Percentiles rank a stretch among this genome's conserved stretches.
Conservation (phyloP, 108 stramenopile species). For the Fistulifera pelliculosa region DNA sequence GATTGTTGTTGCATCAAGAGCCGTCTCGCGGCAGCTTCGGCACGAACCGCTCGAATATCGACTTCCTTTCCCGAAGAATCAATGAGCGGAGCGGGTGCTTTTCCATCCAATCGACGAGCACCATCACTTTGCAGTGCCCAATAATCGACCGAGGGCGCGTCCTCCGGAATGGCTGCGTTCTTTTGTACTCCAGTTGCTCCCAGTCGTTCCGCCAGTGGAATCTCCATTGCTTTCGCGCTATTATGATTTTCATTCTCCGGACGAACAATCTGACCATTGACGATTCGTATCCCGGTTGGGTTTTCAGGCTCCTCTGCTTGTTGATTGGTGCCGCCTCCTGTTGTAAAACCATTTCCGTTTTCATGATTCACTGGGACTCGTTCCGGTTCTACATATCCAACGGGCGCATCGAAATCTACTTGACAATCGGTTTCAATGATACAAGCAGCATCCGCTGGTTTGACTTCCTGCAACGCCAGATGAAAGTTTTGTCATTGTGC, state of each 20-base stretch:
- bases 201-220: slow-evolving; percentile 38
- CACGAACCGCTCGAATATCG: slow-evolving; percentile 63
- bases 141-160: slow-evolving; percentile 66
- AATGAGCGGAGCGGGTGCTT: slow-evolving; percentile 50
- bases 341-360: slow-evolving; percentile 29
- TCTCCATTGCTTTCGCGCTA: slow-evolving; percentile 5
- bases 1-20: slow-evolving; percentile 5
- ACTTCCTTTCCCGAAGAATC: slow-evolving; percentile 70
- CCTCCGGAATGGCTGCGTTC: slow-evolving; percentile 71
- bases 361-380: slow-evolving; percentile 36
- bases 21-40: slow-evolving; percentile 25
- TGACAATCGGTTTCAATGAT: slow-evolving; percentile 95
- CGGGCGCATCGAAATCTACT: slow-evolving; percentile 92
- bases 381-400: slow-evolving; percentile 83
- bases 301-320: slow-evolving; percentile 16
- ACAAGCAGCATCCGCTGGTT: slow-evolving; percentile 86
- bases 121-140: slow-evolving; percentile 73
- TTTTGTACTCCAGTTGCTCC: slow-evolving; percentile 81
- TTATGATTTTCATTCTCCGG: slow-evolving; percentile 30
- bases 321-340: slow-evolving; percentile 14
- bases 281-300: slow-evolving; percentile 45
- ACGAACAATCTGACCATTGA: slow-evolving; percentile 74
- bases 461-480: slow-evolving; percentile 89
- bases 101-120: slow-evolving; percentile 79
- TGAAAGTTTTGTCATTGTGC: slow-evolving; percentile 94